Base-by-base conservation (phyloP, 2,329 filamentous ascomycete genomes). In the Mycosphaerella sp. region DNA sequence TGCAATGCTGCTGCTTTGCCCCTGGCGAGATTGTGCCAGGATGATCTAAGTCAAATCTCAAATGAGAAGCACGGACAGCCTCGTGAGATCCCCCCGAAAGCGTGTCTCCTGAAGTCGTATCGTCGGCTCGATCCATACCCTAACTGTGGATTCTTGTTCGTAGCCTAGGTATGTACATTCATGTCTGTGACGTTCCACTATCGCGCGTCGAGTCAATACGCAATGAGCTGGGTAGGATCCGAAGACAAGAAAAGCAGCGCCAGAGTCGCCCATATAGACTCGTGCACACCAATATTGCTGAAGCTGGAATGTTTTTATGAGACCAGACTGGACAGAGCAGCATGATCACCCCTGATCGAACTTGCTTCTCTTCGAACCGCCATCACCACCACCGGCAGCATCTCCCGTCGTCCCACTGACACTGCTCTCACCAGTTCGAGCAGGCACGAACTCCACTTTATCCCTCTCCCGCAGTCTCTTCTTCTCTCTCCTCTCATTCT, bases 401-500 rank as follows among this genome's bases (percentile, higher is more conserved):
- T 36, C 42, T 10, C 43, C 42, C 36, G 52, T 48, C 23, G 51
- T 55, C 3, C 53, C 48, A 23, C 31, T 48, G 8, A 29, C 45
- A 29, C 55, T 54, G 38, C 51, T 53, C 7, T 31, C 53, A n/a
- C 47, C 53, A 17, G 41, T 47, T 38, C 57, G 60, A 21, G 50
- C 62, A 21, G 64, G 48, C 36, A 69, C 67, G 55, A 70, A 70
- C 10, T 68, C 64, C 32, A 67, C 48, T 58, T 59, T 60, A n/a
- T 61, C 63, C 48, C 65, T 53, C 45, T 60, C 60, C 41, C 54
- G 62, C 41, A 72, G 59, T 47, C 64, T 64, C 64, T 71, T 73
- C 62, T 74, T 73, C 51, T 70, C 69, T 50, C 66, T 68, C 49
- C 64, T 66, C 54, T 75, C 62, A 62, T 72, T 69, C 54, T 58